Evolutionary conservation across 257 asterid species (phyloP).

Genomic region (Misopates orontium): DNA sequence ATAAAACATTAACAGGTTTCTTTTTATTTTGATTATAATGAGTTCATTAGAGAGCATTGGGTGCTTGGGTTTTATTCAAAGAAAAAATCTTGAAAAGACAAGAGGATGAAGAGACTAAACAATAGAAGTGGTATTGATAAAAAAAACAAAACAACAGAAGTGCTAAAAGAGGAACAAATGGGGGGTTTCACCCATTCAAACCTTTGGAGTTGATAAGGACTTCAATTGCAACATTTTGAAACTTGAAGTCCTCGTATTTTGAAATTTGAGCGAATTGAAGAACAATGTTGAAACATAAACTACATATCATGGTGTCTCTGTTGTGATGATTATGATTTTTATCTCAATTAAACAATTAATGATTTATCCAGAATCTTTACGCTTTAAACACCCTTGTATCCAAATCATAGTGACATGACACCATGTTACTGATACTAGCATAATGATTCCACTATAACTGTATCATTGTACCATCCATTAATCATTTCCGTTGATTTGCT

Average conservation of each 20-base stretch:
- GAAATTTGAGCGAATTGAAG: conserved; percentile 4
- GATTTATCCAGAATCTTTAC: not conserved
- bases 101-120: too few relatives aligned
- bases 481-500: conserved; percentile 13
- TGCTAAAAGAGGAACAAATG: too few relatives aligned
- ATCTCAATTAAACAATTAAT: not conserved
- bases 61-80: too few relatives aligned
- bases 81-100: too few relatives aligned
- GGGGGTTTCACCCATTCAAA: too few relatives aligned
- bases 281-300: not conserved
- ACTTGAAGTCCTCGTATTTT: not conserved
- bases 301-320: not conserved
- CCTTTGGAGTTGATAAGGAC: not conserved
- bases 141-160: too few relatives aligned
- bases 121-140: too few relatives aligned
- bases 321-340: not conserved
- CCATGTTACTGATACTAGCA: not conserved
- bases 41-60: too few relatives aligned
- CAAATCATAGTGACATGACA: not conserved
- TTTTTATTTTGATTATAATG: too few relatives aligned
- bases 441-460: conserved; percentile 3
- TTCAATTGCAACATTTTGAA: not conserved
- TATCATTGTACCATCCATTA: not conserved
- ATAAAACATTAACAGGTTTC: too few relatives aligned
- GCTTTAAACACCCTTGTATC: conserved; percentile 14